Base-by-base conservation (phyloP, 1,284 basidiomycete species). In the Xerocomus amazonicus region DNA sequence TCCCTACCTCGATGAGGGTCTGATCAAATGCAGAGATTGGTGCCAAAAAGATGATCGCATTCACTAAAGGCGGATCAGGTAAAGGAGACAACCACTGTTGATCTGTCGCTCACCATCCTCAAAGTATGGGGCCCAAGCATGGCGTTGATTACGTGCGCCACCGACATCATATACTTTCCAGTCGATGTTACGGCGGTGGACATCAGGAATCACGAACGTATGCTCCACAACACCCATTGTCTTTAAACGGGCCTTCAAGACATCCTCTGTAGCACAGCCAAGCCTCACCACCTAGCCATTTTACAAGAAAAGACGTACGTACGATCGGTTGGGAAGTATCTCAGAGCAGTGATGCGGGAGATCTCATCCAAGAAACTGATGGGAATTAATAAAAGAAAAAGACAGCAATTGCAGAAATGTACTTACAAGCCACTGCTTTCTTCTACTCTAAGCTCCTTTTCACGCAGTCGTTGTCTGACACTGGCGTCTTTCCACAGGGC, bases 141-240 rank as follows among this genome's bases (percentile, higher is more conserved):
- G 82, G 41, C 87, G 78, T 63, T 90, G 84, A 57, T 82, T 82
- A 50, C 82, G 74, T 33, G 86, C 75, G 31, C 86, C 87, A 51
- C 87, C 87, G n/a, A 90, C 87, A 60, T 90, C 87, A 65, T 87
- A 90, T 38, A 90, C 83, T 55, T 79, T 80, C 87, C 87, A 90
- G 58, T 83, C 78, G 3, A 80, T 73, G 6, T 78, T 83, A 55
- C 73, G 73, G 56, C 79, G 80, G 45, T 73, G 73, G n/a, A 76
- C 75, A 31, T 74, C 73, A 16, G 77, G 73, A 10, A 90, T 74
- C n/a, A 75, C 72, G 67, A 90, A 89, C 0, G 79, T 76, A 62
- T 90, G 84, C 59, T 90, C 87, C 38, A 85, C 77, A 31, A 90
- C 84, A 40, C 88, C 88, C 54, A 84, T 77, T 0, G 87, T 90